Base-by-base conservation (phyloP, 768 basidiomycete genomes). In the Kwoniella heveanensis region DNA sequence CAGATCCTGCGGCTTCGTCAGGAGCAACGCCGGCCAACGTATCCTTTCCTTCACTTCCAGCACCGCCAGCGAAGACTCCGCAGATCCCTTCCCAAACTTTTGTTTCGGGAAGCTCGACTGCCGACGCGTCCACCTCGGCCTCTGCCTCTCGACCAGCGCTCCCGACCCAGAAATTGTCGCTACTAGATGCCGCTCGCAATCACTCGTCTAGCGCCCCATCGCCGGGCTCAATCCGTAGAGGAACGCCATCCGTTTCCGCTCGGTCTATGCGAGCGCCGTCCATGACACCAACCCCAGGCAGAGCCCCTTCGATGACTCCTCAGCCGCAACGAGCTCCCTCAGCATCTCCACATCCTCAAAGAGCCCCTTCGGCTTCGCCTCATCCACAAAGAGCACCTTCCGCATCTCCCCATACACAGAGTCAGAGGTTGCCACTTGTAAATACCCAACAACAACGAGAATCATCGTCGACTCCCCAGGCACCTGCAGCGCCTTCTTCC, bases 171-270 rank as follows among this genome's bases (percentile, higher is more conserved):
- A 57, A 39, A 27, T 49, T 64, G 13, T 56, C 62, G 5, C 26
- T 64, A 12, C 55, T 64, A 5, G 54, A 50, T 26, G 62, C 62
- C 17, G 62, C 62, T 8, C 37, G 56, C 29, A 54, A 47, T 36
- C 62, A 64, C 29, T 48, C 54, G 10, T 57, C 62, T 5, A 53
- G 30, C 24, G 49, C 29, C 8, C 49, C 62, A 15, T 64, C 62
- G 24, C 62, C 62, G 2, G 62, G 62, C 27, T 44, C 46, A 19
- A 64, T 64, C n/a, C 22, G 54, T 13, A 55, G 62, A 22, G 39
- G 62, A 10, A 64, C 62, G 2, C 62, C 62, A 25, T 64, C 62
- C 2, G 32, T 64, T 24, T 49, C 62, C 29, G 57, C 62, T 24
- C 53, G 53, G 19, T 54, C 60, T 6, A 39, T 47, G 19, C 39